A percentile compares a stretch with the other conserved stretches of the same genome.
phyloP scores from a whole-genome alignment of 2,329 filamentous ascomycete species.

The Aspergillus awamori region DNA sequence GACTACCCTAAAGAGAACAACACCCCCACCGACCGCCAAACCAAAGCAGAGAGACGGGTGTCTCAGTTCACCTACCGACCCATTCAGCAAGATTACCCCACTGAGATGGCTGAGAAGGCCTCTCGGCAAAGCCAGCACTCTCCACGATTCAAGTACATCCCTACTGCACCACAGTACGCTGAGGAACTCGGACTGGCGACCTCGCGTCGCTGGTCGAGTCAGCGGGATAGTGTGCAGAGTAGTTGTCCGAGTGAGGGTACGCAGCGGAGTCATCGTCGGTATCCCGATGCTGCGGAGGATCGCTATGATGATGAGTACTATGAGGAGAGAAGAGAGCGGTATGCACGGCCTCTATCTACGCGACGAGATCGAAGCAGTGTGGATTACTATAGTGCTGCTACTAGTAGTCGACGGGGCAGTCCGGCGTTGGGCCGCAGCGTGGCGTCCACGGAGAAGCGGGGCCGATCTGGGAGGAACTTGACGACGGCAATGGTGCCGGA shows the following conservation, averaged over 20 bases:
- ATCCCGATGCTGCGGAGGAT: background rate
- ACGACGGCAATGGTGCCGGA: conserved; percentile 43
- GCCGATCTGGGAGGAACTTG: conserved; percentile 29
- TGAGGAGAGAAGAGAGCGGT: background rate
- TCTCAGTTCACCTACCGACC: conserved; percentile 40
- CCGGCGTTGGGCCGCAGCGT: conserved; percentile 12
- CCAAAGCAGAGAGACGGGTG: conserved; percentile 14
- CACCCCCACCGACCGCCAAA: background rate
- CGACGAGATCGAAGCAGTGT: conserved; percentile 6
- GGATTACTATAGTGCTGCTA: background rate
- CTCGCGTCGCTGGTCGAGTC: background rate
- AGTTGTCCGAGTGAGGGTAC: background rate
- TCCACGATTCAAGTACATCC: conserved; percentile 38
- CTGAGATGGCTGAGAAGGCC: conserved; percentile 31
- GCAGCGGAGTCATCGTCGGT: background rate
- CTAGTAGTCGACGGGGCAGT: background rate
- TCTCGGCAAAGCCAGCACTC: conserved; percentile 12
- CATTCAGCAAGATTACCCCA: conserved; percentile 35
- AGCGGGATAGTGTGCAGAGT: background rate
- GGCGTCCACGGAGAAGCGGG: background rate
- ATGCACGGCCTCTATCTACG: background rate
- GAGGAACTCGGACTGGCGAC: conserved; percentile 23
- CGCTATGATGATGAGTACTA: background rate
- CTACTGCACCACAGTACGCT: conserved; percentile 29
- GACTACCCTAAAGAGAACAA: conserved; percentile 6